These are phyloP conservation scores for Mycena belliarum DNA, from an alignment of 768 basidiomycete genomes.

Conservation along the genomic window DNA sequence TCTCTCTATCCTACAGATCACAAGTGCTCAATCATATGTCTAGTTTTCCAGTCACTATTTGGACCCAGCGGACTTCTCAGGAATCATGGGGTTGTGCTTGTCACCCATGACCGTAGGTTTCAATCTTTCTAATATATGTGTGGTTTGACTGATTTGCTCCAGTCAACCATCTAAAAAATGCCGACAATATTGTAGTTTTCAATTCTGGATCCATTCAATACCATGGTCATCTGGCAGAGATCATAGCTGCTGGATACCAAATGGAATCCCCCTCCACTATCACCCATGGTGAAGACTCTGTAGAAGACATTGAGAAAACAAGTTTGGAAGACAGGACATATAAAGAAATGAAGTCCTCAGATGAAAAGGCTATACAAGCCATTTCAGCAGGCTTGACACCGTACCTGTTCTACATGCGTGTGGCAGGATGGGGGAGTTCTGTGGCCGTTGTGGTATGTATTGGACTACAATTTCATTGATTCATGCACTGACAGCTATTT, in stretches of 20 bases:
- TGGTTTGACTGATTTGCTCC: not conserved
- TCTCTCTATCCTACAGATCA: not conserved
- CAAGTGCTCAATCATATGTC: not conserved
- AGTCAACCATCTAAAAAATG: not conserved
- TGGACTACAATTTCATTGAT: too few species aligned
- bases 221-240: not conserved
- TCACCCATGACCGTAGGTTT: slow-evolving; percentile 6
- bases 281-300: too few species aligned
- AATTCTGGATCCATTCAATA: not conserved
- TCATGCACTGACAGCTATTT: too few species aligned
- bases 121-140: not conserved
- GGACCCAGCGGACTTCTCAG: slow-evolving; percentile 22
- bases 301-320: too few species aligned
- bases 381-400: not conserved
- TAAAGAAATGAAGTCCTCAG: not conserved
- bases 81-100: not conserved
- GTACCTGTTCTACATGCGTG: not conserved
- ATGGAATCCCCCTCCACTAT: not conserved
- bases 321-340: not conserved
- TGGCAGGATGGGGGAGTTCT: not conserved
- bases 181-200: not conserved
- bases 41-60: slow-evolving; percentile 61
- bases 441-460: not conserved
- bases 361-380: not conserved
- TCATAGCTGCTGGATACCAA: not conserved